Base-by-base conservation (phyloP, 371 early-diverging fungal species). In the Lichtheimia corymbifera region DNA sequence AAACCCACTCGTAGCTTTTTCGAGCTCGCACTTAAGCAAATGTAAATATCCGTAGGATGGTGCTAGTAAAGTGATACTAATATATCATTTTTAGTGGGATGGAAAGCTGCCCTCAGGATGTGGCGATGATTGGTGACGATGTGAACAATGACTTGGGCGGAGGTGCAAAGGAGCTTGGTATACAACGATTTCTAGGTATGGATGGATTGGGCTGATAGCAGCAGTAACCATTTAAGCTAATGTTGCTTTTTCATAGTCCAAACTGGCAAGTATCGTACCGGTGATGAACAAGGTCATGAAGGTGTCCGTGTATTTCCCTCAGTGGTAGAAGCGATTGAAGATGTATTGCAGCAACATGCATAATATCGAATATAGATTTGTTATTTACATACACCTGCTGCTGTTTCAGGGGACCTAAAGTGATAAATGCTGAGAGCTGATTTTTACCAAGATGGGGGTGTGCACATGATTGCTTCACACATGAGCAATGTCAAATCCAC, bases 101-200 rank as follows among this genome's bases (percentile, higher is more conserved):
- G 66, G 49, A 62, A 13, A 65, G 64, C 25, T 43, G 44, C 15
- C 83, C 87, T 2, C 71, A 72, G 52, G 59, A 77, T 4, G 90
- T 89, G 24, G 90, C 88, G 0, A 92, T 93, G 79, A 87, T 95
- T 57, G 95, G 95, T 27, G 95, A 95, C 62, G 93, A 93, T 58
- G 87, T 91, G 4, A 72, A 80, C 6, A 89, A 88, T 55, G 95
- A 95, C 66, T 79, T 93, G 3, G 91, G 90, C 15, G 91, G 62
- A 15, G 92, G 90, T 6, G 93, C 93, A 1, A 68, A 80, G 35
- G 87, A 82, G 22, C 71, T 90, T 25, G 91, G 91, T 0, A 72
- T 93, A 35, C 74, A 80, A 60, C 86, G 92, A 3, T 83, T 81
- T 49, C 76, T 94, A 53, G 89, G 84, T 74, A 69, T 22, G 22